Conservation (phyloP, 768 basidiomycete species). For the Udeniomyces megalosporus region DNA sequence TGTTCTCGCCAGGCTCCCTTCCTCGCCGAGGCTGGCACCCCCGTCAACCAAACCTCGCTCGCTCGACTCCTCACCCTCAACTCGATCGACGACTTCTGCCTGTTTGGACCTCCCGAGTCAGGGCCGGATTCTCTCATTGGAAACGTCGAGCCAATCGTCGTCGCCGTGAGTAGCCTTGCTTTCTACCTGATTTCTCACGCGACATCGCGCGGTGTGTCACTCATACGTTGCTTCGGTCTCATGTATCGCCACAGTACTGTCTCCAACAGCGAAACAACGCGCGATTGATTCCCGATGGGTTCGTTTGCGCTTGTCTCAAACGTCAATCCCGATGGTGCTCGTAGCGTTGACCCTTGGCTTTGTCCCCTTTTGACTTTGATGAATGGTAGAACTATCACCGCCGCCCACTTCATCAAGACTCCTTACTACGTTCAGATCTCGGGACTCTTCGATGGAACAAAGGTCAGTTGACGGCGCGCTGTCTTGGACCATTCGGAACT, state of each 20-base stretch:
- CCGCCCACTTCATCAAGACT: conserved; percentile 35
- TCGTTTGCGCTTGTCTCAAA: background rate
- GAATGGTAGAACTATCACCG: conserved; percentile 29
- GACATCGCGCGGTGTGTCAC: background rate
- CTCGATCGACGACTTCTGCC: conserved; percentile 20
- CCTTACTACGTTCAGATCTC: conserved; percentile 33
- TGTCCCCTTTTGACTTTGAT: conserved; percentile 23
- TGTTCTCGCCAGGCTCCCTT: background rate
- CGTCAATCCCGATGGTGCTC: background rate
- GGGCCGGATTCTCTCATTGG: conserved; percentile 14
- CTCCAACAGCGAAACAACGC: conserved; percentile 35
- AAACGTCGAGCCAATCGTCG: conserved; percentile 17
- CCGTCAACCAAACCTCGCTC: conserved; percentile 28
- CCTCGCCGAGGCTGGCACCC: conserved; percentile 20
- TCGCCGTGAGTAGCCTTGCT: background rate
- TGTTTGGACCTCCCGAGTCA: conserved; percentile 11
- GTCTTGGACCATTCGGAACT: too few relatives aligned
- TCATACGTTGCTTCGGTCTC: conserved; percentile 2
- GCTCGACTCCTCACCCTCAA: conserved; percentile 28
- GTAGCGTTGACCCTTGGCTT: conserved; percentile 32
- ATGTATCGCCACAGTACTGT: conserved; percentile 31
- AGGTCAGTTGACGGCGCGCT: conserved; percentile 1
- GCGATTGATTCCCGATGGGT: conserved; percentile 13
- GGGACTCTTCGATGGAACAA: conserved; percentile 38
- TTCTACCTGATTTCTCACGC: background rate